Evolutionary conservation across 2,329 filamentous ascomycete genomes (phyloP).

Genomic region (Colletotrichum coccodes): DNA sequence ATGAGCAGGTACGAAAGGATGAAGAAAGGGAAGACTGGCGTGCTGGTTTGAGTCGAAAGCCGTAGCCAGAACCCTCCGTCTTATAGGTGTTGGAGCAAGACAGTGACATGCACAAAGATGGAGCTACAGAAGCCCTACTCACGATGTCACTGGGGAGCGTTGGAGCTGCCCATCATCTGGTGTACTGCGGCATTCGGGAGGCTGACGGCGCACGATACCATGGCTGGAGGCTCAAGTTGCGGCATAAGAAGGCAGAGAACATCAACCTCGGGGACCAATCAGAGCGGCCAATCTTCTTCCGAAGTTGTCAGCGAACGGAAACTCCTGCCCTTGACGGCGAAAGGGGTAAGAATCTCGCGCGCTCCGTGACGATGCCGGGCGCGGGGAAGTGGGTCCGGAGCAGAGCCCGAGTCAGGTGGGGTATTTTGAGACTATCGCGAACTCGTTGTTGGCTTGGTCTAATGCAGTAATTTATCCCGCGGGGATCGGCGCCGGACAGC

Average conservation of each 20-base stretch:
- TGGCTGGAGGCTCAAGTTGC: conserved; percentile 12
- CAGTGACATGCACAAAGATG: neutral
- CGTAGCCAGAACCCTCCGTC: neutral
- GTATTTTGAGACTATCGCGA: neutral
- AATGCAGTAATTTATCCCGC: neutral
- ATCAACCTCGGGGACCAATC: neutral
- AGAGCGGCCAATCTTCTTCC: neutral
- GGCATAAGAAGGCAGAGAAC: neutral
- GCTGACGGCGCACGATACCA: neutral
- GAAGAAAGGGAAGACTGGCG: neutral
- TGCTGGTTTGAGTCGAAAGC: neutral
- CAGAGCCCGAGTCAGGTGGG: conserved; percentile 16
- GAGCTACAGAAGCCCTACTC: neutral
- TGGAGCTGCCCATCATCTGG: neutral
- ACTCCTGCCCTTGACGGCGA: neutral
- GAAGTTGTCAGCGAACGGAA: neutral
- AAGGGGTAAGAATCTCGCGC: neutral
- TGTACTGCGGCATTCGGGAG: neutral
- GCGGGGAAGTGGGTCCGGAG: conserved; percentile 23
- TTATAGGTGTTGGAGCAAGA: neutral
- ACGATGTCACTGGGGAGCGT: neutral
- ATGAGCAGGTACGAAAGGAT: neutral
- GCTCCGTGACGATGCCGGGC: conserved; percentile 14
- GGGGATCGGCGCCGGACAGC: too few relatives aligned
- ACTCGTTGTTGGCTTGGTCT: neutral